Evolutionary conservation across 345 rosid genomes (phyloP).

Genomic region (Eucalyptus microcorys): DNA sequence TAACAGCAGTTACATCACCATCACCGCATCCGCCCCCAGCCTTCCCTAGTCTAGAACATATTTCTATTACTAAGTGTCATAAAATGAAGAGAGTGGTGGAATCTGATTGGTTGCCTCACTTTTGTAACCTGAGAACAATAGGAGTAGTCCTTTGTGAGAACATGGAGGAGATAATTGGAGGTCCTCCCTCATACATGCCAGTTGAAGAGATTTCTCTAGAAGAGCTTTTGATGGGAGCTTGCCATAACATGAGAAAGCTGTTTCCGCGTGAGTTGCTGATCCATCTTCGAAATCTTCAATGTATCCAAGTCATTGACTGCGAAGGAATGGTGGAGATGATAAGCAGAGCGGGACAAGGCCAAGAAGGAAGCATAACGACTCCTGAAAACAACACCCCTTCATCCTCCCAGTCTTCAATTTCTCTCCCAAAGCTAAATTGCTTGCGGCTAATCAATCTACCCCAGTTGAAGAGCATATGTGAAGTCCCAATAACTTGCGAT

Average conservation of each 20-base stretch:
- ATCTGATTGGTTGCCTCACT: rapidly evolving
- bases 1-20: not conserved
- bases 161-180: too few species aligned
- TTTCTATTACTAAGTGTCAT: rapidly evolving
- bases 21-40: rapidly evolving
- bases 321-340: too few species aligned
- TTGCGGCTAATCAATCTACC: rapidly evolving
- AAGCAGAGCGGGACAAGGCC: too few species aligned
- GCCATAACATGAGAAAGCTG: rapidly evolving
- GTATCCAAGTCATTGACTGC: rapidly evolving
- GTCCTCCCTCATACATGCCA: too few species aligned
- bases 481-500: too few species aligned
- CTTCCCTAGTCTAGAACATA: rapidly evolving
- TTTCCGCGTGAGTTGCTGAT: rapidly evolving
- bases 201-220: too few species aligned
- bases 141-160: rapidly evolving
- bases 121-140: rapidly evolving
- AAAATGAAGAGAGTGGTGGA: too few species aligned
- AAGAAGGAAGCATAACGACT: too few species aligned
- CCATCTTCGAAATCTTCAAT: too few species aligned
- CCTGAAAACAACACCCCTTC: too few species aligned
- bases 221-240: rapidly evolving
- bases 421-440: rapidly evolving
- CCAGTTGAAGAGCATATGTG: too few species aligned
- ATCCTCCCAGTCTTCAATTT: too few species aligned